A percentile compares a stretch with the other conserved stretches of the same genome.
Evolutionary conservation across 768 basidiomycete species (phyloP).

Genomic region (Cyathus striatus): DNA sequence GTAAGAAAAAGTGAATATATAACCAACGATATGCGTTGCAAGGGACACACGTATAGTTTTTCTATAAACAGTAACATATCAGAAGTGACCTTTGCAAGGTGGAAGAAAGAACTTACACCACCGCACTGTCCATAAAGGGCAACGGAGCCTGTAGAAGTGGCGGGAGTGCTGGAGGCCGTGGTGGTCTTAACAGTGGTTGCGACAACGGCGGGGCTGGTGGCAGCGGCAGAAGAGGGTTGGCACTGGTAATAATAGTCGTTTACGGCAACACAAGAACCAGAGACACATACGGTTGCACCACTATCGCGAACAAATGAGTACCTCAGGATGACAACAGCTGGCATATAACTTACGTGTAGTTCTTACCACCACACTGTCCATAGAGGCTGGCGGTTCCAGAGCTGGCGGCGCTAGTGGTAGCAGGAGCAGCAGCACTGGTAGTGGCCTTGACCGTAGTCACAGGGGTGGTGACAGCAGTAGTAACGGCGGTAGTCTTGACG

Average conservation of each 20-base stretch:
- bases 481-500: not conserved
- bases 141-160: not conserved
- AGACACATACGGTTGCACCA: not conserved
- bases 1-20: not conserved
- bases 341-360: too few relatives aligned
- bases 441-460: not conserved
- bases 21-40: not conserved
- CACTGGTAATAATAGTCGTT: conserved; percentile 1
- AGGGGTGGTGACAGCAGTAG: not conserved
- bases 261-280: not conserved
- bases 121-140: not conserved
- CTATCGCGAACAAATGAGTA: not conserved
- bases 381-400: not conserved
- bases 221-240: not conserved
- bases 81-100: not conserved
- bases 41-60: not conserved
- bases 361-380: not conserved
- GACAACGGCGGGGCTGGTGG: not conserved
- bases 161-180: not conserved
- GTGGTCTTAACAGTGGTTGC: not conserved
- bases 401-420: not conserved
- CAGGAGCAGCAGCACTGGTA: not conserved
- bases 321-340: too few relatives aligned
- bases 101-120: not conserved
- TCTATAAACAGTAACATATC: not conserved